These are phyloP conservation scores for Entamoeba invadens DNA, from an alignment of 208 protist genomes.

Conservation along the genomic window DNA sequence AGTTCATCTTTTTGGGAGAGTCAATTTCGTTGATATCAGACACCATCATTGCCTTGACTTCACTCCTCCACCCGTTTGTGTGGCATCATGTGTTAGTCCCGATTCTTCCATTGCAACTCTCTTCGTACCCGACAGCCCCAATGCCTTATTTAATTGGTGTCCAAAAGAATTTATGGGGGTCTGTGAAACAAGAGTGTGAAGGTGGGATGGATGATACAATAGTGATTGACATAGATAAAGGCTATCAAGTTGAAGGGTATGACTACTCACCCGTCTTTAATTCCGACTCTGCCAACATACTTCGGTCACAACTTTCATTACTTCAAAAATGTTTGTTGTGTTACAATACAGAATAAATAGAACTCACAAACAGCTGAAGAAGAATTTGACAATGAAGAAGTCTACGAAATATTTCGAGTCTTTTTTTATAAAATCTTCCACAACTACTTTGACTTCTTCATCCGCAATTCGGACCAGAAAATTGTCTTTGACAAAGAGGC, in stretches of 20 bases:
- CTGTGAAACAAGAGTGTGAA: not conserved
- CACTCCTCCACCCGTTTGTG: not conserved
- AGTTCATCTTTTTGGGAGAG: not conserved
- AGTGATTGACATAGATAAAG: not conserved
- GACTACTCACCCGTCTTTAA: not conserved
- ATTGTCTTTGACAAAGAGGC: not conserved
- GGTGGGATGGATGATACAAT: not conserved
- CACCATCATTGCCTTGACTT: not conserved
- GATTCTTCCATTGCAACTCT: not conserved
- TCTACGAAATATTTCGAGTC: not conserved
- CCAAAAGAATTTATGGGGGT: not conserved
- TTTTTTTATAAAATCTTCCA: not conserved
- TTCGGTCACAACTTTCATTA: not conserved
- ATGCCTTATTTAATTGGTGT: not conserved
- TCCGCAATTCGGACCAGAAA: not conserved
- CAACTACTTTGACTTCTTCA: not conserved
- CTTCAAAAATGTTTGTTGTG: too few species aligned
- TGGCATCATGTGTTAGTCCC: not conserved
- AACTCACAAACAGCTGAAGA: not conserved
- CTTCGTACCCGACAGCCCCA: not conserved
- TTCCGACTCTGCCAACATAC: not conserved
- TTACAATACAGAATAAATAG: too few species aligned
- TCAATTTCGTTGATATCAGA: not conserved
- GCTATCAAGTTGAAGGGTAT: not conserved
- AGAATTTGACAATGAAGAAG: not conserved